phyloP scores from a whole-genome alignment of 2,329 filamentous ascomycete genomes.

The Fusarium stilboides region DNA sequence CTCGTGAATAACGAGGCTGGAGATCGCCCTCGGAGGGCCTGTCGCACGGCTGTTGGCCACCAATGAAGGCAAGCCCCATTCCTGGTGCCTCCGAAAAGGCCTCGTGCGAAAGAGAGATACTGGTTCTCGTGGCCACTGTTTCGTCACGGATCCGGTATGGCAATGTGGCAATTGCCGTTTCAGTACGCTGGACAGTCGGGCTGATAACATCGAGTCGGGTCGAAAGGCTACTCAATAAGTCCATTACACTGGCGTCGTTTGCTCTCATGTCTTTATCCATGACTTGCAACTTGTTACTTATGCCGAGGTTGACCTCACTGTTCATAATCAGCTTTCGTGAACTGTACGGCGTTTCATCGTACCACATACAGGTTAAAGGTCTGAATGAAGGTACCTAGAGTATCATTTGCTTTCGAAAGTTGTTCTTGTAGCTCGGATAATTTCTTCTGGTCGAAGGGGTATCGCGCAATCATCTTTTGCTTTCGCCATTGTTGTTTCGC shows the following conservation, averaged over 20 bases:
- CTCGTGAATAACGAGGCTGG: background rate
- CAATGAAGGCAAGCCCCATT: background rate
- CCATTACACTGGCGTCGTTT: background rate
- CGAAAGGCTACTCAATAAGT: background rate
- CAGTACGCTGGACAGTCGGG: accelerated
- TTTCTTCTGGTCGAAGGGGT: conserved; percentile 11
- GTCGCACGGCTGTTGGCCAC: background rate
- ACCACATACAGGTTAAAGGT: background rate
- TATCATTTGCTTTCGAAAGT: background rate
- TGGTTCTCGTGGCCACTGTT: background rate
- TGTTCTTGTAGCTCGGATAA: background rate
- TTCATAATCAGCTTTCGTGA: background rate
- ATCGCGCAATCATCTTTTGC: background rate
- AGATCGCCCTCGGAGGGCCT: background rate
- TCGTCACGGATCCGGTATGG: background rate
- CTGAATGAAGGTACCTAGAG: background rate
- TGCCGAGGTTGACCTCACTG: background rate
- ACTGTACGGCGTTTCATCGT: accelerated
- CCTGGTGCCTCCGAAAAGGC: too few species aligned
- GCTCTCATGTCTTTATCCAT: accelerated
- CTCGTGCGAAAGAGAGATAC: background rate
- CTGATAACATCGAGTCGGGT: accelerated
- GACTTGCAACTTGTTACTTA: background rate
- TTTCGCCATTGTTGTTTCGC: background rate
- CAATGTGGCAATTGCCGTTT: accelerated